These are phyloP conservation scores for Eucalyptus cloeziana DNA, from an alignment of 345 rosid genomes.

Conservation along the genomic window DNA sequence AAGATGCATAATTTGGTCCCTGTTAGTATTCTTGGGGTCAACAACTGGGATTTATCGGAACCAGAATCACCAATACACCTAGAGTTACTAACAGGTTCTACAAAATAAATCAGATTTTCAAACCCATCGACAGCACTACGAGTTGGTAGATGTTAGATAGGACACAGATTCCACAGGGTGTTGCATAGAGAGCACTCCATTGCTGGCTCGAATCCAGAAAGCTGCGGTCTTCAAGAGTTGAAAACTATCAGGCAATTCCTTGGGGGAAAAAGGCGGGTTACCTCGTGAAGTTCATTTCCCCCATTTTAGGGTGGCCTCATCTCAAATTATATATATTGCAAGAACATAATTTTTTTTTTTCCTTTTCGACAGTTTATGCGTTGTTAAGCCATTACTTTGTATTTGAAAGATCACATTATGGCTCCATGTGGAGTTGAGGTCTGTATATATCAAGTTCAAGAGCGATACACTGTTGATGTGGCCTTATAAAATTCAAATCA, in stretches of 20 bases:
- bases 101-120: not conserved
- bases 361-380: not conserved
- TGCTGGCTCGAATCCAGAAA: not conserved
- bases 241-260: not conserved
- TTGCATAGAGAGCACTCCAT: not conserved
- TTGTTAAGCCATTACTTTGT: not conserved
- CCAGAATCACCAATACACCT: not conserved
- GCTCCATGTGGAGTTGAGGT: not conserved
- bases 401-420: not conserved
- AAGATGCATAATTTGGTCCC: not conserved
- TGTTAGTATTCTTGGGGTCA: no score
- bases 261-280: not conserved
- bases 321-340: not conserved
- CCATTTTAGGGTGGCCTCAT: not conserved
- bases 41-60: not conserved
- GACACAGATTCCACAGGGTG: not conserved
- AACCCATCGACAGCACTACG: not conserved
- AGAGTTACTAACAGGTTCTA: not conserved
- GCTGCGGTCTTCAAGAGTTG: not conserved
- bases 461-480: not conserved
- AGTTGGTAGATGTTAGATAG: not conserved
- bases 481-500: not conserved
- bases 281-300: not conserved
- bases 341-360: not conserved
- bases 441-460: not conserved